A percentile compares a stretch with the other conserved stretches of the same genome.
Conservation (phyloP, 208 protist genomes). For the Naegleria gruberi region DNA sequence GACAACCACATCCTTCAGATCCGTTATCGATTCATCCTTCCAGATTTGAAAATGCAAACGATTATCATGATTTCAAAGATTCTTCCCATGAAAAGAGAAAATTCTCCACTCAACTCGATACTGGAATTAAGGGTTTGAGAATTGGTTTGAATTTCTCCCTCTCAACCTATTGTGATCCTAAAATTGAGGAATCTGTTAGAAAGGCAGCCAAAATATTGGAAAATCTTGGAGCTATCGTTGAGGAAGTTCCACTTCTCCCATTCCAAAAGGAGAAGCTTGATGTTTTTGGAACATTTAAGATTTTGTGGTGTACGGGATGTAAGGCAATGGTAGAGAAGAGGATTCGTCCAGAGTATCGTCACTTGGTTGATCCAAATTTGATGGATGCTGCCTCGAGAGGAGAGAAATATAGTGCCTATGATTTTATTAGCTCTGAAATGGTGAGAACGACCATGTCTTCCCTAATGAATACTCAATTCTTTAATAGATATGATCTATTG, state of each 20-base stretch:
- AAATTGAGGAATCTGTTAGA: neutral
- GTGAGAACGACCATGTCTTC: neutral
- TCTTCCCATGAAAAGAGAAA: neutral
- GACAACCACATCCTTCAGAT: neutral
- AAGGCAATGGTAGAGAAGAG: neutral
- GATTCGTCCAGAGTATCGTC: neutral
- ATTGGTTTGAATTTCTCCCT: neutral
- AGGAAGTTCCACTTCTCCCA: neutral
- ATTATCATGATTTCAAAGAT: neutral
- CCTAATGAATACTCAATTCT: neutral
- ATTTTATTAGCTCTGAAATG: neutral
- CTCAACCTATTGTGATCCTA: neutral
- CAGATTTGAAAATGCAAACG: neutral
- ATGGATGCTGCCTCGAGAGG: neutral
- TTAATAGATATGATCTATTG: neutral
- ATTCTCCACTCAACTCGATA: neutral
- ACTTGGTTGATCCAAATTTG: neutral
- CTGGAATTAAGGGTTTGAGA: neutral
- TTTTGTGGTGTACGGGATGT: neutral
- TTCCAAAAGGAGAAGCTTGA: neutral
- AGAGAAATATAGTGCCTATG: neutral
- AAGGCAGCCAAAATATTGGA: neutral
- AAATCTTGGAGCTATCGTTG: neutral
- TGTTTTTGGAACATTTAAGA: neutral
- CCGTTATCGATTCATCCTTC: neutral